Evolutionary conservation across 2,329 filamentous ascomycete species (phyloP), one percentile per base, ranked within the genome.

Genomic region (Phoma sp.): DNA sequence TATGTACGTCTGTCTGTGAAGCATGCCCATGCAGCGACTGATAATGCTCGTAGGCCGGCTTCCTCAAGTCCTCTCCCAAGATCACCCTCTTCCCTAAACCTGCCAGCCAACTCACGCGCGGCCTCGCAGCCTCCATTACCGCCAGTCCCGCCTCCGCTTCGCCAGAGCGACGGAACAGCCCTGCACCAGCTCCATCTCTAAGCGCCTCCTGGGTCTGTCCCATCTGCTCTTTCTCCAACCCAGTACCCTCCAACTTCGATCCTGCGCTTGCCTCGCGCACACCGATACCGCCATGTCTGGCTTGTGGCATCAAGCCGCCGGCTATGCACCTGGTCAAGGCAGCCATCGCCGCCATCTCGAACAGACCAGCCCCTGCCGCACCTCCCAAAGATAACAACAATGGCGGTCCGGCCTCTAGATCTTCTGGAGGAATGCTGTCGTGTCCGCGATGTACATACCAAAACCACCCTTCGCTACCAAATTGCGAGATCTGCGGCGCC

Each of bases 221-320:
- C 1, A 98, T 98, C 67, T 98, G 93, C 80, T 93, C 90, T 63
- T 96, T 96, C 70, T 93, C 93, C 8, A 98, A 98, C 68, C 89
- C 91, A 0, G 87, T 97, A 1, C 93, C 95, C 0, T 90, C 90
- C 33, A 97, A 96, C 73, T 98, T 98, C 72, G 93, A 98, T 67
- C 90, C 92, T 0, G 83, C 87, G 1, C 87, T 89, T 2, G 91
- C 91, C 57, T 85, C 87, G 18, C 86, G 91, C 59, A 96, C 90
- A 4, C 88, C 88, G 7, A 78, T 96, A 22, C 89, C 93, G 3
- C 91, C 93, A 62, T 99, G 95, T 71, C 80, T 96, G 48, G 89
- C 92, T 4, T 99, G 95, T 71, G 95, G 95, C 0, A 96, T 99
- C 68, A 96, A 95, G 67, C 95, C 95, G 3, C 88, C 89, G 0